phyloP scores from a whole-genome alignment of 768 basidiomycete genomes.

The Gloeopeniophorella convolvens region DNA sequence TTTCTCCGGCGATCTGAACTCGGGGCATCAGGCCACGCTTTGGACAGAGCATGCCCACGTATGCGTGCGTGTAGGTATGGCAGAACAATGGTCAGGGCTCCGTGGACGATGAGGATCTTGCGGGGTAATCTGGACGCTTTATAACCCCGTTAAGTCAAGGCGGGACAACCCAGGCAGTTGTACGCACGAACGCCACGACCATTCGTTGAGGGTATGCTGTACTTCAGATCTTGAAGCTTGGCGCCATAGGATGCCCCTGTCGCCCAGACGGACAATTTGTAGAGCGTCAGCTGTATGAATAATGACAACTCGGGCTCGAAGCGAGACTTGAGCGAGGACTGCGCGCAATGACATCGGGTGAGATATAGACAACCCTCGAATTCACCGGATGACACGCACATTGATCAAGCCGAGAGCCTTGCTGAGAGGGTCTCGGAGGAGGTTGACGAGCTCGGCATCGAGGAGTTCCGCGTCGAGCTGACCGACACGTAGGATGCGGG shows the following conservation, averaged over 20 bases:
- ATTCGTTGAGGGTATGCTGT: slow-evolving; percentile 30
- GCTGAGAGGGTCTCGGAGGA: slow-evolving; percentile 77
- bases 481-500: slow-evolving; percentile 67
- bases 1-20: slow-evolving; percentile 66
- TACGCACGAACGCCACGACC: slow-evolving; percentile 8
- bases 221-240: slow-evolving; percentile 71
- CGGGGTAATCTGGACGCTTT: slow-evolving; percentile 63
- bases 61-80: slow-evolving; percentile 78
- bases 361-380: not conserved
- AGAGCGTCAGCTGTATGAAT: slow-evolving; percentile 62
- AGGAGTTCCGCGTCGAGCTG: slow-evolving; percentile 89
- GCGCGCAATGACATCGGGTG: slow-evolving; percentile 13
- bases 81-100: slow-evolving; percentile 61
- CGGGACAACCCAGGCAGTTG: slow-evolving; percentile 17
- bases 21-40: slow-evolving; percentile 89
- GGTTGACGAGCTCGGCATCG: slow-evolving; percentile 77
- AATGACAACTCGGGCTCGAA: slow-evolving; percentile 73
- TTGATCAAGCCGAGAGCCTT: slow-evolving; percentile 62
- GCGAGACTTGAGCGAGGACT: slow-evolving; percentile 53
- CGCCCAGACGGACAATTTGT: slow-evolving; percentile 81
- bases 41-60: slow-evolving; percentile 67
- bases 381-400: slow-evolving; percentile 36
- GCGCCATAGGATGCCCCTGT: slow-evolving; percentile 78
- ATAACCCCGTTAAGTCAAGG: not conserved
- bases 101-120: slow-evolving; percentile 57